These are phyloP conservation scores for Hygrocybe coccinea DNA, from an alignment of 768 basidiomycete genomes.

Conservation along the genomic window DNA sequence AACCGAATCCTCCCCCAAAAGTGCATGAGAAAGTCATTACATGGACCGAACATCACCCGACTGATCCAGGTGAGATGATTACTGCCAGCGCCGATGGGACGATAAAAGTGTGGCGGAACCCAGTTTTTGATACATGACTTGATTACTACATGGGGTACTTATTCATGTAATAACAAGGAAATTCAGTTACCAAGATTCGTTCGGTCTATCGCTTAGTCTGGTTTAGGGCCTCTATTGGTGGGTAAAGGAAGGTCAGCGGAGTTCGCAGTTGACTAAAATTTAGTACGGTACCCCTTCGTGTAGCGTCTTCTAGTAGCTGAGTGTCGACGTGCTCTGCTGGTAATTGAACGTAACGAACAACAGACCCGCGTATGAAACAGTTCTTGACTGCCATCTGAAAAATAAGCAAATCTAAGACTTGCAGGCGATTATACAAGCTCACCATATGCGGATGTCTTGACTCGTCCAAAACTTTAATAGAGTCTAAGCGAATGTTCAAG, in stretches of 20 bases:
- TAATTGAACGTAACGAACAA: slow-evolving; percentile 95
- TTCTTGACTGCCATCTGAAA: slow-evolving; percentile 96
- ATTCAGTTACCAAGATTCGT: no score
- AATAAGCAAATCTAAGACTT: not conserved
- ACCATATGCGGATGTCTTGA: slow-evolving; percentile 98
- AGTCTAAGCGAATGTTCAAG: slow-evolving; percentile 93
- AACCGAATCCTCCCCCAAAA: slow-evolving; percentile 70
- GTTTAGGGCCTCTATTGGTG: slow-evolving; percentile 39
- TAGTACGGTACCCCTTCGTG: slow-evolving; percentile 70
- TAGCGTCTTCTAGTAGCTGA: slow-evolving; percentile 92
- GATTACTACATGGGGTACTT: not conserved
- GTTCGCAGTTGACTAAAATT: not conserved
- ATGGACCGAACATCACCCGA: slow-evolving; percentile 89
- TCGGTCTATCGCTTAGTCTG: slow-evolving; percentile 41
- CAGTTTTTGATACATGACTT: slow-evolving; percentile 20
- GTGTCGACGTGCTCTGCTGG: slow-evolving; percentile 93
- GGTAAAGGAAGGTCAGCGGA: slow-evolving; percentile 3
- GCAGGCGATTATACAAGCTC: slow-evolving; percentile 14
- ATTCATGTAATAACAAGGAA: not conserved
- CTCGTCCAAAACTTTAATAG: slow-evolving; percentile 88
- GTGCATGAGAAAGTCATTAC: slow-evolving; percentile 82
- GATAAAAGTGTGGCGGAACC: slow-evolving; percentile 80
- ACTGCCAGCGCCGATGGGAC: slow-evolving; percentile 90
- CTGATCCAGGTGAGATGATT: slow-evolving; percentile 74
- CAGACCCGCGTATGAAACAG: slow-evolving; percentile 97